These are phyloP conservation scores for Claviceps quebecensis DNA, from an alignment of 2,329 filamentous ascomycete genomes.

Conservation along the genomic window DNA sequence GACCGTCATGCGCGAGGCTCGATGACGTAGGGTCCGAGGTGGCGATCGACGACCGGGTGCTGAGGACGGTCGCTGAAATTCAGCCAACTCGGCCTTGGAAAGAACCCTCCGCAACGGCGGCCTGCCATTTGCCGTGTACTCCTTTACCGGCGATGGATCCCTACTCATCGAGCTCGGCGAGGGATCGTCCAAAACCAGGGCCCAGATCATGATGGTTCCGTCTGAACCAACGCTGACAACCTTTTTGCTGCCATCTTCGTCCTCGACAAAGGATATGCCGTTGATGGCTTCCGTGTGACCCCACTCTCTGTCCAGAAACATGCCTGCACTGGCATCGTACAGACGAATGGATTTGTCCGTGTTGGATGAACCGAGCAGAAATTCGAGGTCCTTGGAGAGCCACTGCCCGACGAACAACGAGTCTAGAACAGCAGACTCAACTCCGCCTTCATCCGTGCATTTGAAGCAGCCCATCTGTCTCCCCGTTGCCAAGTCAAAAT, in stretches of 20 bases:
- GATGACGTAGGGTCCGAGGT: slow-evolving; percentile 37
- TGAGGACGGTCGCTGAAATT: slow-evolving; percentile 48
- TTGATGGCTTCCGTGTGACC: slow-evolving; percentile 92
- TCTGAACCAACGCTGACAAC: slow-evolving; percentile 66
- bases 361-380: slow-evolving; percentile 78
- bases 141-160: slow-evolving; percentile 41
- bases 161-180: slow-evolving; percentile 27
- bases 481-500: slow-evolving; percentile 52
- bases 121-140: slow-evolving; percentile 41
- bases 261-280: slow-evolving; percentile 59
- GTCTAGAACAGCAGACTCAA: slow-evolving; percentile 72
- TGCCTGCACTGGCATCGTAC: slow-evolving; percentile 66
- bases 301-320: slow-evolving; percentile 76
- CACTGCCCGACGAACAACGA: slow-evolving; percentile 53
- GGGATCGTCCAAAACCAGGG: slow-evolving; percentile 35
- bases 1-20: slow-evolving; percentile 38
- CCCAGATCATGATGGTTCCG: slow-evolving; percentile 74
- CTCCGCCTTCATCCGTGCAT: slow-evolving; percentile 63
- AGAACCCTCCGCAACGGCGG: slow-evolving; percentile 74
- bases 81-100: slow-evolving; percentile 74
- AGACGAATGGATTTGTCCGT: slow-evolving; percentile 91
- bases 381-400: slow-evolving; percentile 39
- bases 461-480: slow-evolving; percentile 63
- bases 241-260: slow-evolving; percentile 38
- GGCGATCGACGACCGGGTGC: slow-evolving; percentile 39